phyloP scores from a whole-genome alignment of 257 asterid genomes.

The Schizonepeta tenuifolia region DNA sequence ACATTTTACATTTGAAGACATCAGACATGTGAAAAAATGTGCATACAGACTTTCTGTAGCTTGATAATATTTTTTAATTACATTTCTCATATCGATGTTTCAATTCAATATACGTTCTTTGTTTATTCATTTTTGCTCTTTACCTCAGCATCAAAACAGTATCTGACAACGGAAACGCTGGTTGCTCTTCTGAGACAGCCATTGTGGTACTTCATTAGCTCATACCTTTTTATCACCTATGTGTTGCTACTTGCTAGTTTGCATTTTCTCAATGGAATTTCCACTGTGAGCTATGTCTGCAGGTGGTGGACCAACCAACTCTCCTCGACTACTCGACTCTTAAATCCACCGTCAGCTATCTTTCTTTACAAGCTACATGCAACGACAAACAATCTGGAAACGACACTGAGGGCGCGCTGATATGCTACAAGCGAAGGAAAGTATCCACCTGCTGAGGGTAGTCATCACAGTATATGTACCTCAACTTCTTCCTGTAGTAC shows the following conservation, averaged over 20 bases:
- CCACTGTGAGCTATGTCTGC: neutral
- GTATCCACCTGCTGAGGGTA: constrained; percentile 32
- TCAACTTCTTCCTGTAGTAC: constrained; percentile 17
- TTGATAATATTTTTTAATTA: constrained; percentile 12
- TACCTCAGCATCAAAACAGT: constrained; percentile 35
- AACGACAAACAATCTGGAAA: constrained; percentile 21
- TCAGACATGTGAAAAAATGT: neutral
- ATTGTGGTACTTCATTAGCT: constrained; percentile 33
- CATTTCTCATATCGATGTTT: neutral
- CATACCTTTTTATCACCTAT: neutral
- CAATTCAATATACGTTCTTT: constrained; percentile 13
- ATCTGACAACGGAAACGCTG: constrained; percentile 25
- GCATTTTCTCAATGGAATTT: constrained; percentile 14
- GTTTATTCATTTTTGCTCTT: constrained; percentile 11
- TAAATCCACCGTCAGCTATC: constrained; percentile 13
- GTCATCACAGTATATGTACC: constrained; percentile 7
- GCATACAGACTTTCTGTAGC: neutral
- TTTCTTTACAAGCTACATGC: constrained; percentile 11
- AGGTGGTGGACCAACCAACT: constrained; percentile 29
- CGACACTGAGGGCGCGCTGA: constrained; percentile 22
- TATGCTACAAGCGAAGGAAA: constrained; percentile 49
- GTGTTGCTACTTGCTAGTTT: neutral
- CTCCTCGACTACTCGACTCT: constrained; percentile 6
- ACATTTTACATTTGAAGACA: neutral
- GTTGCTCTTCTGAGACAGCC: constrained; percentile 35